Conservation (phyloP, 2,329 filamentous ascomycete genomes). For the Plenodomus biglobosus region DNA sequence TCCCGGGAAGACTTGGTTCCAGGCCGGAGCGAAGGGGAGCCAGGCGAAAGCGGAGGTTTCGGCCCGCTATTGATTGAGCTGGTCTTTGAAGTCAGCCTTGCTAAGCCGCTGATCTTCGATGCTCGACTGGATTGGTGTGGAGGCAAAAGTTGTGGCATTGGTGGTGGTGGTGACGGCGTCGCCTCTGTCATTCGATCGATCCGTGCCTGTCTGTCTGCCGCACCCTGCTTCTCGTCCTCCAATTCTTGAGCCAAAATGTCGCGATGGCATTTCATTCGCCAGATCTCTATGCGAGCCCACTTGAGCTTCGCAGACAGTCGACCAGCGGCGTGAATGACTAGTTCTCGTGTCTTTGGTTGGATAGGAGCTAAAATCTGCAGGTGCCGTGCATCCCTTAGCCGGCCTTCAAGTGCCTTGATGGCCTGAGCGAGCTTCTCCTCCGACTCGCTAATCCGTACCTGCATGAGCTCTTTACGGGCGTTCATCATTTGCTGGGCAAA, state of each 20-base stretch:
- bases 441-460: conserved; percentile 78
- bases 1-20: conserved; percentile 43
- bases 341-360: conserved; percentile 83
- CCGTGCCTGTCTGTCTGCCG: conserved; percentile 28
- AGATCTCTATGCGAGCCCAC: conserved; percentile 93
- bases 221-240: conserved; percentile 67
- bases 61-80: conserved; percentile 35
- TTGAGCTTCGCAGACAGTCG: conserved; percentile 85
- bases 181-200: conserved; percentile 29
- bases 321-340: conserved; percentile 80
- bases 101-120: conserved; percentile 37
- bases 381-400: conserved; percentile 87
- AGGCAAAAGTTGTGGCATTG: conserved; percentile 27
- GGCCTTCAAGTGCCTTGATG: conserved; percentile 77
- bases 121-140: conserved; percentile 28
- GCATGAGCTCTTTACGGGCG: conserved; percentile 80
- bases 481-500: conserved; percentile 84
- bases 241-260: conserved; percentile 86
- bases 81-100: conserved; percentile 41
- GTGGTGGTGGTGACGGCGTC: conserved; percentile 19
- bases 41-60: conserved; percentile 38
- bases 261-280: conserved; percentile 85
- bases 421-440: conserved; percentile 73
- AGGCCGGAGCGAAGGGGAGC: conserved; percentile 29
- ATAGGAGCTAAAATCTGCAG: conserved; percentile 87